Evolutionary conservation across 1,284 basidiomycete species (phyloP).

Genomic region (Cutaneotrichosporon cutaneum): DNA sequence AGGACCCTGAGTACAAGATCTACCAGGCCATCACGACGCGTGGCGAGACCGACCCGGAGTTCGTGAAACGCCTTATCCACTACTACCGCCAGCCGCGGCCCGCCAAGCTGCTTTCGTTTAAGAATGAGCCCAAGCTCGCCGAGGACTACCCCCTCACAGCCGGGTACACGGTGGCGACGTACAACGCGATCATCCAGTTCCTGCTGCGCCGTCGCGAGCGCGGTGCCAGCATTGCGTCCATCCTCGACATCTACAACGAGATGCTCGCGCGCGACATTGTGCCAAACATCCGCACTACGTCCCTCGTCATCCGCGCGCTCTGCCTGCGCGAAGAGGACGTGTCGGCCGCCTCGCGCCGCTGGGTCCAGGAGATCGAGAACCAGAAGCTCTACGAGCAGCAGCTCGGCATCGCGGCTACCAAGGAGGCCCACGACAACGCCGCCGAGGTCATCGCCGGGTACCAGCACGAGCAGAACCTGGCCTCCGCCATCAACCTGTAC

Average conservation of each 20-base stretch:
- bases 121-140: conserved; percentile 24
- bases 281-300: conserved; percentile 69
- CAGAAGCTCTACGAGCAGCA: conserved; percentile 11
- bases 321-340: conserved; percentile 72
- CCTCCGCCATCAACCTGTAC: conserved; percentile 62
- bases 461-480: conserved; percentile 65
- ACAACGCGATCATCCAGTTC: conserved; percentile 66
- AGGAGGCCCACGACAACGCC: conserved; percentile 4
- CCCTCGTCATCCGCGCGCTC: conserved; percentile 67
- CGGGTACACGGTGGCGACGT: conserved; percentile 54
- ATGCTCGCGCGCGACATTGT: conserved; percentile 67
- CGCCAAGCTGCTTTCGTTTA: not conserved
- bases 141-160: conserved; percentile 33
- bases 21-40: not conserved
- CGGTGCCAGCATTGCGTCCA: conserved; percentile 61
- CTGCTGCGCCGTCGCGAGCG: conserved; percentile 57
- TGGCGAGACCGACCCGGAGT: conserved; percentile 8
- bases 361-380: conserved; percentile 5
- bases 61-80: conserved; percentile 21
- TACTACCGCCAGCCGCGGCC: conserved; percentile 34
- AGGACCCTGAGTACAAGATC: conserved; percentile 9
- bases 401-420: conserved; percentile 6
- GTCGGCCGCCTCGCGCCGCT: conserved; percentile 54
- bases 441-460: conserved; percentile 32
- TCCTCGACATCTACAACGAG: conserved; percentile 72